A percentile compares a stretch with the other conserved stretches of the same genome.
These are phyloP conservation scores for Pseudopithomyces maydicus DNA, from an alignment of 2,329 filamentous ascomycete genomes.

Conservation along the genomic window DNA sequence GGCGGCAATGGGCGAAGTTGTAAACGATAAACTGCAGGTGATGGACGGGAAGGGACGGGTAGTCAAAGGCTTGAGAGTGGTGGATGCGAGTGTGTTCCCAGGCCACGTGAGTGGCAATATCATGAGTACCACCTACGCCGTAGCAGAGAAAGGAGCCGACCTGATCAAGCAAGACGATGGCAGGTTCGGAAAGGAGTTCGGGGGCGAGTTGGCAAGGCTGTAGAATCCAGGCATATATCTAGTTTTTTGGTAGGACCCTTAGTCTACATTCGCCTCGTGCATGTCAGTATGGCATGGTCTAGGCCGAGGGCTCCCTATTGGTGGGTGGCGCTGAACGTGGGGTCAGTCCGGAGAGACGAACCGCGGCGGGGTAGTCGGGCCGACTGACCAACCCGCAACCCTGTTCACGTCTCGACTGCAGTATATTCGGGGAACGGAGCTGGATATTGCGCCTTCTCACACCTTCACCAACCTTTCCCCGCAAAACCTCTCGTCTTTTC, in stretches of 20 bases:
- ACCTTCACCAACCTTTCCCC: too few relatives aligned
- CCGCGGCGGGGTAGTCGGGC: too few relatives aligned
- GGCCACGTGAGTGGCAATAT: slow-evolving; percentile 17
- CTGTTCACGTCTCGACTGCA: too few relatives aligned
- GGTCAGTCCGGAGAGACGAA: too few relatives aligned
- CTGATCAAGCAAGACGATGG: slow-evolving; percentile 18
- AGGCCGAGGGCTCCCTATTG: too few relatives aligned
- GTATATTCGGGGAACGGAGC: too few relatives aligned
- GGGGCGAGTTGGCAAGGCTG: not conserved
- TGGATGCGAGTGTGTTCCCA: slow-evolving; percentile 20
- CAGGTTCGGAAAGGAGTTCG: not conserved
- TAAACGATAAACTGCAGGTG: not conserved
- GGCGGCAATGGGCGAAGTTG: slow-evolving; percentile 18
- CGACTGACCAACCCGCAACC: too few relatives aligned
- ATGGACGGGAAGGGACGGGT: slow-evolving; percentile 7
- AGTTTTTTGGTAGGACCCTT: too few relatives aligned
- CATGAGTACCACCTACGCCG: slow-evolving; percentile 17
- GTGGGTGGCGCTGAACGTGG: too few relatives aligned
- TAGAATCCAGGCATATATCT: not conserved
- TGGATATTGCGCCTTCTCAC: too few relatives aligned
- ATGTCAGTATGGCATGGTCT: not conserved
- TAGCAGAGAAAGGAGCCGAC: slow-evolving; percentile 20
- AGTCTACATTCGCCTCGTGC: not conserved
- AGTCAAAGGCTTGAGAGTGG: slow-evolving; percentile 11
- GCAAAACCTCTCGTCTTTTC: too few relatives aligned